Evolutionary conservation across 345 rosid genomes (phyloP).

Genomic region (Salix purpurea): DNA sequence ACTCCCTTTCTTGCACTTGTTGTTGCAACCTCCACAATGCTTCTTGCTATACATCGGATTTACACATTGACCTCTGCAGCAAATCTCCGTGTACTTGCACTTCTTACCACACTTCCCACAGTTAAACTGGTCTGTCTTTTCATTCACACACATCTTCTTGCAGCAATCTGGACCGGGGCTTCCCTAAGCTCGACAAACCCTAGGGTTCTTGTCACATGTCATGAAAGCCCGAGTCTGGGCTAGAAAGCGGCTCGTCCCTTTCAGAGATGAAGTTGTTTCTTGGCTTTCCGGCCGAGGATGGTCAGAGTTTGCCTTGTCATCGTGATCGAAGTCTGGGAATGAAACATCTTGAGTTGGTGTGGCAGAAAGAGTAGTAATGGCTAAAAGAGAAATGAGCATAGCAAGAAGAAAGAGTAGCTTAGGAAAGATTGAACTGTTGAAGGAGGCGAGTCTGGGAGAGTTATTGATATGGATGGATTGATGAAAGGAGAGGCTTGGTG

Average conservation of each 20-base stretch:
- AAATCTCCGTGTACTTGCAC: constrained; percentile 44
- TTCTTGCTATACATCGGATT: constrained; percentile 45
- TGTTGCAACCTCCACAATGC: constrained; percentile 63
- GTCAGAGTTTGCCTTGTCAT: not conserved
- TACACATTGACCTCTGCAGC: constrained; percentile 59
- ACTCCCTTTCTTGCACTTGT: constrained; percentile 49
- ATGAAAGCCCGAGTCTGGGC: constrained; percentile 1
- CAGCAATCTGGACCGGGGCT: constrained; percentile 58
- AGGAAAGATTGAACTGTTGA: not conserved
- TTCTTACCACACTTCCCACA: constrained; percentile 57
- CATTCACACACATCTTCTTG: constrained; percentile 49
- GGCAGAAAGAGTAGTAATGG: not conserved
- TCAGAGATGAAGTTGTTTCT: constrained; percentile 1
- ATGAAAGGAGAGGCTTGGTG: not conserved
- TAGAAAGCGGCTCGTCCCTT: constrained; percentile 21
- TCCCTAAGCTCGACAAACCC: constrained; percentile 42
- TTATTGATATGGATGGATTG: not conserved
- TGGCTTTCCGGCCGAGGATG: not conserved
- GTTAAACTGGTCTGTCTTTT: constrained; percentile 32
- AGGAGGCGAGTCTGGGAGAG: not conserved
- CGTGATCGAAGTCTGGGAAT: not conserved
- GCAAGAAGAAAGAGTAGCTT: not conserved
- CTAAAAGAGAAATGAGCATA: not conserved
- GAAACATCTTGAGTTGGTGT: not conserved
- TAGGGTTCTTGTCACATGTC: constrained; percentile 47